phyloP scores from a whole-genome alignment of 1,284 basidiomycete species.

The Trametes sp. region DNA sequence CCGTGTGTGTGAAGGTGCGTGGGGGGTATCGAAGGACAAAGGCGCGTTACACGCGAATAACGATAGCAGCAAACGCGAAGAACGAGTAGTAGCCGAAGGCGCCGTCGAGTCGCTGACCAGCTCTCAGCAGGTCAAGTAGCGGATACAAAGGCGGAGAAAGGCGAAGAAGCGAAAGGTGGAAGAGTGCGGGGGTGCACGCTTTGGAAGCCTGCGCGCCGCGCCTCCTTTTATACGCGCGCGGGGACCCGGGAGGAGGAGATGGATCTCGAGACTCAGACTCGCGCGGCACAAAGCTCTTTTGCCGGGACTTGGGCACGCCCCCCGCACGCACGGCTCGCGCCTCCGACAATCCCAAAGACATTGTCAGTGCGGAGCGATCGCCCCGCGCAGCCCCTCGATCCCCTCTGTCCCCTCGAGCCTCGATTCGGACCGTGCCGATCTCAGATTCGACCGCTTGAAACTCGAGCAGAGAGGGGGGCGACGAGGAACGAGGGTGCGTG shows the following conservation, averaged over 20 bases:
- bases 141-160: background rate
- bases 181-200: background rate
- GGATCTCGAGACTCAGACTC: no score
- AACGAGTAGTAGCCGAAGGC: background rate
- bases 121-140: background rate
- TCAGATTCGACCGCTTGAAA: no score
- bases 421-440: no score
- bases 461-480: background rate
- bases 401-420: background rate
- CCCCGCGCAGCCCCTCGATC: background rate
- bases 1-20: background rate
- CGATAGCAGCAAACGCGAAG: background rate
- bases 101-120: background rate
- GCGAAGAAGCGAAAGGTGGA: background rate
- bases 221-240: background rate
- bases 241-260: background rate
- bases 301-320: background rate
- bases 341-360: background rate
- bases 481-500: background rate
- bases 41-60: background rate
- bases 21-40: background rate
- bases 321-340: background rate
- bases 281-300: constrained; percentile 1
- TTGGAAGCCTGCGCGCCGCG: background rate
- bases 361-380: background rate